Base-by-base conservation (phyloP, 768 basidiomycete species). In the Amanita exitialis region DNA sequence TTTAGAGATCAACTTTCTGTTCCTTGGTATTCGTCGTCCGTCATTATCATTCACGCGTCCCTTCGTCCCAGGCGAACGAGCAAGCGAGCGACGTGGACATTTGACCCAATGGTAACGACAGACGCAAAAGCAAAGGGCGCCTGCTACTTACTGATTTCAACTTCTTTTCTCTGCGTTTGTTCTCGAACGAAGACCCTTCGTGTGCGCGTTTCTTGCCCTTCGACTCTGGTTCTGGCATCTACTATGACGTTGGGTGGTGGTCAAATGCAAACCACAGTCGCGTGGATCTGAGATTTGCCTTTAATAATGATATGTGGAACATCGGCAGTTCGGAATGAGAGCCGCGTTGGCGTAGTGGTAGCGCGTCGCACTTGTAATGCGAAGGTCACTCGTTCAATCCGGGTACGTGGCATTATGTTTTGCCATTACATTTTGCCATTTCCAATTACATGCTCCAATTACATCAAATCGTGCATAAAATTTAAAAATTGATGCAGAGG, bases 321-420 rank as follows among this genome's bases (percentile, higher is more conserved):
- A 20, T 34, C 13, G 12, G 27, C 15, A 9, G 16, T 10, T 6
- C n/a, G 7, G 6, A 32, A 7, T 8, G 1, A 12, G 44, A 52
- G 65, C 65, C 65, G 57, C 56, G 62, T 65, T 69, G 66, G 68
- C 68, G 66, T 67, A 69, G 66, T 66, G 67, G 68, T 69, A 69
- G 66, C 66, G 68, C 68, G 66, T 68, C 64, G 62, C 68, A 69
- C 68, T 68, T 68, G 68, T 69, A 51, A 69, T 69, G 68, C 62
- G 64, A 68, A 69, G 69, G 69, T 69, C 69, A 68, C 59, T 71
- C 66, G 68, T 71, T 71, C 69, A 67, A 71, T 63, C 66, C 69
- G 66, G 68, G 67, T 68, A 67, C 62, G 66, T 58, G 69, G 69
- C 69, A 70, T 54, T 62, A 57, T 46, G 3, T 49, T 47, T 52